These are phyloP conservation scores for Spathaspora girioi DNA, from an alignment of 805 yeast genomes.

Conservation along the genomic window DNA sequence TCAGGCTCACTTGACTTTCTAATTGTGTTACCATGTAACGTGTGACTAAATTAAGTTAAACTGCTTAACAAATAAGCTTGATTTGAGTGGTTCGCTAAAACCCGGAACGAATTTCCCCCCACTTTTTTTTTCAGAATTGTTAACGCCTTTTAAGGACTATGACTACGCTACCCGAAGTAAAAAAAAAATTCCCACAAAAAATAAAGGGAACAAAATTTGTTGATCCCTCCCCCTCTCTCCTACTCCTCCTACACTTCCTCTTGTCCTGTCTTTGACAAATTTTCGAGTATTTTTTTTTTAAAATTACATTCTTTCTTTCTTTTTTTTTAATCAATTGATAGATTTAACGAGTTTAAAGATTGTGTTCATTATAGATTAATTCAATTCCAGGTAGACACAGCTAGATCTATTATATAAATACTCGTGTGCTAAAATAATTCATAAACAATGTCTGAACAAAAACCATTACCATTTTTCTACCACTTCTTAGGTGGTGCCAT, in stretches of 20 bases:
- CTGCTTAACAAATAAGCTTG: background rate
- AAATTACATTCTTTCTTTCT: background rate
- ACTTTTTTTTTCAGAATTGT: background rate
- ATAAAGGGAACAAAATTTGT: background rate
- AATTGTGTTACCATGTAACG: background rate
- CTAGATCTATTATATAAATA: background rate
- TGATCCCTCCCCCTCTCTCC: background rate
- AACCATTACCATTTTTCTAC: conserved; percentile 74
- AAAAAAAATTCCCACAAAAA: background rate
- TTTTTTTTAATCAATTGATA: background rate
- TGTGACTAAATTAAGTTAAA: background rate
- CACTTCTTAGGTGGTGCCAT: conserved; percentile 91
- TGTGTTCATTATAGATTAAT: background rate
- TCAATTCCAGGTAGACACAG: background rate
- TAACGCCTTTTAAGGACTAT: background rate
- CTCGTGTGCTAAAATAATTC: background rate
- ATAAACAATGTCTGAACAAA: conserved; percentile 12
- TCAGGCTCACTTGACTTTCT: background rate
- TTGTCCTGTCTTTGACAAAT: background rate
- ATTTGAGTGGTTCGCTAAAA: background rate
- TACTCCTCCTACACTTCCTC: background rate
- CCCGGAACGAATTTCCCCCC: background rate
- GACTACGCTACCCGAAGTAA: background rate
- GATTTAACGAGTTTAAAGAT: background rate
- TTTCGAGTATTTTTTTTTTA: background rate